Evolutionary conservation across 768 basidiomycete genomes (phyloP).

Genomic region (Pholiota molesta): DNA sequence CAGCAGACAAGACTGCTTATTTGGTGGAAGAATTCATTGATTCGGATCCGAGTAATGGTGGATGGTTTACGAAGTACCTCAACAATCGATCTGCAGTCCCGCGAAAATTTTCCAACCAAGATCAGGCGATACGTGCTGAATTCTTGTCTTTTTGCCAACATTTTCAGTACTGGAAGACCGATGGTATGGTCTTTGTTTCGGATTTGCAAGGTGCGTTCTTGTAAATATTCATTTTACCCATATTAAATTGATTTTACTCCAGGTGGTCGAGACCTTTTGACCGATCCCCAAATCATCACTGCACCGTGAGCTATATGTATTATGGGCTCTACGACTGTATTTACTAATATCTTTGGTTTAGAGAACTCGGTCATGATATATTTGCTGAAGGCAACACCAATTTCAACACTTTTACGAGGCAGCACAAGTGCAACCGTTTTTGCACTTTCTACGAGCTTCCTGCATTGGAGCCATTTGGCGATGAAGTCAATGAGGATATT

Average conservation of each 20-base stretch:
- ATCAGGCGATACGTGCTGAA: conserved; percentile 13
- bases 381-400: conserved; percentile 15
- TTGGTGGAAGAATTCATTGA: conserved; percentile 19
- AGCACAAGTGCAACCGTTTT: conserved; percentile 13
- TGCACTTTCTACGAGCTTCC: conserved; percentile 7
- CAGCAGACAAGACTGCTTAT: conserved; percentile 1
- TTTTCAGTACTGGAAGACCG: conserved; percentile 24
- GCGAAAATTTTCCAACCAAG: neutral
- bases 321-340: no score
- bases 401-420: conserved; percentile 5
- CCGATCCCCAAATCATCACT: conserved; percentile 26
- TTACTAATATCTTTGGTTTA: no score
- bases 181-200: conserved; percentile 26
- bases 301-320: conserved; percentile 4
- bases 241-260: no score
- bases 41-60: neutral
- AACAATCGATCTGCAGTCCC: conserved; percentile 24
- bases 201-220: conserved; percentile 27
- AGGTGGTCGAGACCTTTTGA: conserved; percentile 21
- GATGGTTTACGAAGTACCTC: conserved; percentile 26
- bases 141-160: conserved; percentile 29
- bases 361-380: conserved; percentile 11
- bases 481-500: no score
- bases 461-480: neutral
- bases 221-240: no score